phyloP scores from a whole-genome alignment of 2,329 filamentous ascomycete genomes.

The Microascus cirrosus region DNA sequence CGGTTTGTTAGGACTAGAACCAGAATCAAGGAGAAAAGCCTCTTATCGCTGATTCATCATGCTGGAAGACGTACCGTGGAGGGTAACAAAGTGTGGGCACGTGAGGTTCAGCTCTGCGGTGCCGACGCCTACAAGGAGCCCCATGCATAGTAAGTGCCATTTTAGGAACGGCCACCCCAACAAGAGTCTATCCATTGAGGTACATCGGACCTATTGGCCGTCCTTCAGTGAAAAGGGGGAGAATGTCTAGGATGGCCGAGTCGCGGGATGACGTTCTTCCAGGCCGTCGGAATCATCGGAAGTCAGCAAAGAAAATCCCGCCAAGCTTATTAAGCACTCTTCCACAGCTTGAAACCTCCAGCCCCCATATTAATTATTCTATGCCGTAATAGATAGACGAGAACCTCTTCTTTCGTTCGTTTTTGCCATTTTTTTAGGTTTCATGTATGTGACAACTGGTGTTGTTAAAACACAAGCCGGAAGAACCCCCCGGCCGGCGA shows the following conservation, averaged over 20 bases:
- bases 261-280: neutral
- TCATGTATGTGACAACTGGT: too few species aligned
- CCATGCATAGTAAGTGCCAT: neutral
- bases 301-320: neutral
- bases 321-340: neutral
- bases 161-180: neutral
- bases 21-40: slow-evolving; percentile 2
- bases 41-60: neutral
- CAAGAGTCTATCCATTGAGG: neutral
- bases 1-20: neutral
- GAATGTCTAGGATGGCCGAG: neutral
- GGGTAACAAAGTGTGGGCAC: slow-evolving; percentile 16
- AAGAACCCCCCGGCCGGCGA: too few species aligned
- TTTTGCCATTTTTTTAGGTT: too few species aligned
- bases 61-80: slow-evolving; percentile 14
- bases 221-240: neutral
- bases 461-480: too few species aligned
- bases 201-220: neutral
- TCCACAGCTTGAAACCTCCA: too few species aligned
- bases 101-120: neutral
- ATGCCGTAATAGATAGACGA: too few species aligned
- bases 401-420: too few species aligned
- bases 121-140: neutral
- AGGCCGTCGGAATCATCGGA: neutral
- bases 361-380: too few species aligned